These are phyloP conservation scores for Takashimella koratensis DNA, from an alignment of 1,284 basidiomycete genomes.

Conservation along the genomic window DNA sequence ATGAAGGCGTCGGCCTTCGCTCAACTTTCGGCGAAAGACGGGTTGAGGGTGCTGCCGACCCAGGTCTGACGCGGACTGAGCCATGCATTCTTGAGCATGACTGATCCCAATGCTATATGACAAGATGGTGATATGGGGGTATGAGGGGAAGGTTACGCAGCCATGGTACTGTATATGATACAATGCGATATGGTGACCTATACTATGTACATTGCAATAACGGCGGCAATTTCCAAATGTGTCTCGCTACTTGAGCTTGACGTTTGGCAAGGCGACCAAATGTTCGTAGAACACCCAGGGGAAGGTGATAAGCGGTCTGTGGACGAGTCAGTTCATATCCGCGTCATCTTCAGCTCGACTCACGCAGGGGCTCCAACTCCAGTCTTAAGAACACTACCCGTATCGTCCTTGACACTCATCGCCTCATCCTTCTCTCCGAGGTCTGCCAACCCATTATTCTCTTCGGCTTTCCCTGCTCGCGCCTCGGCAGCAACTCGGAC, in stretches of 20 bases:
- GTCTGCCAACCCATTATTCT: neutral
- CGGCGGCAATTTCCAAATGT: too few species aligned
- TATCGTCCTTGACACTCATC: neutral
- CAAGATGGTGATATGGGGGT: too few species aligned
- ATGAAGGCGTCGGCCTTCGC: too few species aligned
- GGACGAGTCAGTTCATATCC: constrained; percentile 1
- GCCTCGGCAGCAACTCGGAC: constrained; percentile 5
- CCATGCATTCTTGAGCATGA: too few species aligned
- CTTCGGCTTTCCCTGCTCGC: neutral
- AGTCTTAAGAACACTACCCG: neutral
- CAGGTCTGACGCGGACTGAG: too few species aligned
- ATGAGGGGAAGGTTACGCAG: too few species aligned
- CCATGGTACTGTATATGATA: too few species aligned
- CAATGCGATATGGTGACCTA: too few species aligned
- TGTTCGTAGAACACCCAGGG: constrained; percentile 27
- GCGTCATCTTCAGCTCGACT: neutral
- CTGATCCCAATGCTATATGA: too few species aligned
- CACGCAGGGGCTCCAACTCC: neutral
- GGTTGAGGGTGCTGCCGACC: too few species aligned
- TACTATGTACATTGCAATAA: too few species aligned
- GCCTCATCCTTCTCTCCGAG: neutral
- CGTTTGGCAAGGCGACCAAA: constrained; percentile 13
- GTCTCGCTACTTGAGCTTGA: neutral
- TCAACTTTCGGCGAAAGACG: too few species aligned
- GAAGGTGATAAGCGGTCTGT: constrained; percentile 25